phyloP scores from a whole-genome alignment of 2,329 filamentous ascomycete genomes.

The Colletotrichum aenigma region DNA sequence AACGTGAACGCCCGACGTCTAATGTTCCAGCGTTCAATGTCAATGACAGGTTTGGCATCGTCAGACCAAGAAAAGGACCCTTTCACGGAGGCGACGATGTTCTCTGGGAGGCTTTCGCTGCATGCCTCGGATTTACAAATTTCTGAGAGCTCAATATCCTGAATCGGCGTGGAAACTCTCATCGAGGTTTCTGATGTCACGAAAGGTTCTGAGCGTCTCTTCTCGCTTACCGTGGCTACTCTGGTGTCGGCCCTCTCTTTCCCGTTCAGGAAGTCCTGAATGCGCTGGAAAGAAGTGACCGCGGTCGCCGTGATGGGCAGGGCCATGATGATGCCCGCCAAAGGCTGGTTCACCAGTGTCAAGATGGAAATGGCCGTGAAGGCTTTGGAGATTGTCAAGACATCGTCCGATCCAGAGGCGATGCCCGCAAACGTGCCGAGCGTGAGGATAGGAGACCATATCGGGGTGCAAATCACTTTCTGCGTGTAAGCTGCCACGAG shows the following conservation, averaged over 20 bases:
- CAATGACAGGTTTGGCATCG: slow-evolving; percentile 5
- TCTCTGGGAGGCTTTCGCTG: neutral
- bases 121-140: neutral
- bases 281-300: slow-evolving; percentile 26
- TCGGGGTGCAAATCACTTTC: slow-evolving; percentile 20
- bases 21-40: slow-evolving; percentile 1
- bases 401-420: neutral
- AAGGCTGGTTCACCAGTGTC: slow-evolving; percentile 24
- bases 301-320: slow-evolving; percentile 23
- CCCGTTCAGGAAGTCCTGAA: slow-evolving; percentile 28
- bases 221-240: neutral
- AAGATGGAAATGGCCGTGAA: slow-evolving; percentile 25
- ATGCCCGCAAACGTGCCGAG: slow-evolving; percentile 24
- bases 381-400: slow-evolving; percentile 19
- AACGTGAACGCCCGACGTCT: slow-evolving; percentile 23
- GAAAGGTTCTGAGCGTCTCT: neutral
- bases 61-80: slow-evolving; percentile 19
- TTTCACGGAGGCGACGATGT: neutral
- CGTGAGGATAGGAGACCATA: slow-evolving; percentile 25
- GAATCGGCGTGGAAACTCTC: neutral
- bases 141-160: neutral
- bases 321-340: slow-evolving; percentile 23
- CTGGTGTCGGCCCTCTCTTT: slow-evolving; percentile 21
- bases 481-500: neutral
- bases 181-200: neutral